Base-by-base conservation (phyloP, 2,329 filamentous ascomycete genomes). In the Phialophora tarda region DNA sequence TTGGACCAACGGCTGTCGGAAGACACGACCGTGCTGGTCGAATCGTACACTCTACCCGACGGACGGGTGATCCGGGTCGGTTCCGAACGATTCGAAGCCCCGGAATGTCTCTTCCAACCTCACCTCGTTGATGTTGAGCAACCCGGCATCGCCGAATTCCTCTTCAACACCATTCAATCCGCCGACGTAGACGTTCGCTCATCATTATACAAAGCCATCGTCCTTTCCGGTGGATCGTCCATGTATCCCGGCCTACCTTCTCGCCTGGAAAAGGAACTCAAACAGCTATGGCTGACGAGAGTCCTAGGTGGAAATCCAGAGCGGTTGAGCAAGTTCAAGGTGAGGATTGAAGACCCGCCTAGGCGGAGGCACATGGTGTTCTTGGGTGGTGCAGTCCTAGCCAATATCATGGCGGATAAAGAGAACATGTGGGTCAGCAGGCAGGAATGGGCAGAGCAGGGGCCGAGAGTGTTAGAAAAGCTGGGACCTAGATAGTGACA, bases 351-450 rank as follows among this genome's bases (percentile, higher is more conserved):
- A 80, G 95, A 99, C 79, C 95, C 95, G 59, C 95, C 95, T 38
- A 87, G 95, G 81, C 88, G 95, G 82, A 87, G 94, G 80, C 95
- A 99, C 84, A 98, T 99, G 93, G 95, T 99, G n/a, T 98, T 99
- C 85, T 82, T 99, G 63, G 95, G 95, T 65, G 95, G 95, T 74
- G 95, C 95, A 28, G 95, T 99, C 69, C 83, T 99, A 75, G 95
- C 95, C 74, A 98, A 98, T 78, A 96, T 99, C 44, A 98, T 99
- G 91, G 93, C 95, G 54, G 93, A 98, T 82, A 98, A 97, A 83
- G 92, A 97, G 79, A 91, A 90, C 78, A 98, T 98, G 95, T 99
- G 95, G 95, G 93, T 99, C 76, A 91, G 90, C 73, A 97, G 97
- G 85, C 86, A 91, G 75, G 95, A 99, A 81, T 99, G 95, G 95